Evolutionary conservation across 2,329 filamentous ascomycete species (phyloP).

Genomic region (Aphanoascus verrucosus): DNA sequence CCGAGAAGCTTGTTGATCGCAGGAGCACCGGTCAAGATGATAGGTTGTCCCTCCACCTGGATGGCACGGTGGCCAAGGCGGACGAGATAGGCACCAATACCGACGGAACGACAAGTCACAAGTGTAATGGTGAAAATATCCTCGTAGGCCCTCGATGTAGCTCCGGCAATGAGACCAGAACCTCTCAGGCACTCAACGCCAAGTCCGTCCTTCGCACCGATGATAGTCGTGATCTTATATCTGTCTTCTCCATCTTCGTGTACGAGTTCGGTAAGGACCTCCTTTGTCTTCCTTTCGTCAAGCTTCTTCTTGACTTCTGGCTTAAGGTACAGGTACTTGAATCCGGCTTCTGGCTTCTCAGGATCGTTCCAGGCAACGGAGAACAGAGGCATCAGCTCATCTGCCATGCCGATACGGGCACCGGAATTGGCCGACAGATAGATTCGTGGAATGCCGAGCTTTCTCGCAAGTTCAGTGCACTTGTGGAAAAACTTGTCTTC

Average conservation of each 20-base stretch:
- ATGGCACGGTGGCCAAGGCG: constrained; percentile 97
- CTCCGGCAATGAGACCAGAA: constrained; percentile 95
- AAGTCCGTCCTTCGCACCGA: constrained; percentile 88
- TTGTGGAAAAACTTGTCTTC: constrained; percentile 99
- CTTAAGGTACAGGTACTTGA: constrained; percentile 94
- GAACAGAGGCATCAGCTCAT: constrained; percentile 94
- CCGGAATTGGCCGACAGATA: constrained; percentile 98
- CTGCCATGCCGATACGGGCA: constrained; percentile 90
- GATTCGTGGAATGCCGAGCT: constrained; percentile 88
- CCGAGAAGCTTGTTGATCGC: constrained; percentile 97
- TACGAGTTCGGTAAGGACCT: constrained; percentile 80
- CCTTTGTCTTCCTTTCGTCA: constrained; percentile 61
- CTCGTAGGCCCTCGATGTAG: constrained; percentile 91
- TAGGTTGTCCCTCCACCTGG: constrained; percentile 96
- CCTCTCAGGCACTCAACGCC: constrained; percentile 96
- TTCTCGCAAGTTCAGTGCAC: constrained; percentile 90
- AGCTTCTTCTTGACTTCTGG: constrained; percentile 78
- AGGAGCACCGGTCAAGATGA: constrained; percentile 93
- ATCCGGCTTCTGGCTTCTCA: constrained; percentile 70
- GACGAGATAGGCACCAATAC: constrained; percentile 98
- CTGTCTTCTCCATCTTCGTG: constrained; percentile 78
- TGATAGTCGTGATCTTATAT: constrained; percentile 85
- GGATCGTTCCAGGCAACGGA: constrained; percentile 92
- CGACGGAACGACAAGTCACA: constrained; percentile 94
- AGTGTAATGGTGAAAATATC: constrained; percentile 98